A percentile compares a stretch with the other conserved stretches of the same genome.
These are phyloP conservation scores for Kregervanrija delftensis DNA, from an alignment of 805 yeast genomes.

Conservation along the genomic window DNA sequence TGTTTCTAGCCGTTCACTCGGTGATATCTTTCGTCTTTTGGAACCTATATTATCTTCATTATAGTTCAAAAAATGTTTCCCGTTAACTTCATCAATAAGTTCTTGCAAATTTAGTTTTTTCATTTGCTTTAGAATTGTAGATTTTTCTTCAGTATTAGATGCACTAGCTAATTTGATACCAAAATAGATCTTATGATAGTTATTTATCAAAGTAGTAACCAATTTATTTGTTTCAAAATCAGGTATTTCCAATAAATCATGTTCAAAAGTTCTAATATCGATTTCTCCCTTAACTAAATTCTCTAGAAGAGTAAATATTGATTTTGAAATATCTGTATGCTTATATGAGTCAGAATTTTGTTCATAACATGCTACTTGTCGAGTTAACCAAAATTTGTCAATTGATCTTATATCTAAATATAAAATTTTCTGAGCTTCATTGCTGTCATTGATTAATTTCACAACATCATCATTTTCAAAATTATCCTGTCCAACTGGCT, in stretches of 20 bases:
- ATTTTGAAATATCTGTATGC: constrained; percentile 30
- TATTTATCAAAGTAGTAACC: constrained; percentile 41
- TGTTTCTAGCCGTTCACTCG: neutral
- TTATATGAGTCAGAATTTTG: constrained; percentile 32
- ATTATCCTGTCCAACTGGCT: constrained; percentile 21
- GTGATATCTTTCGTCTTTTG: constrained; percentile 9
- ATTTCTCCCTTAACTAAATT: constrained; percentile 21
- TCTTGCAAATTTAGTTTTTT: constrained; percentile 31
- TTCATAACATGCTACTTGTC: constrained; percentile 34
- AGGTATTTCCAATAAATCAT: constrained; percentile 45
- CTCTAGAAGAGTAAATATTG: constrained; percentile 35
- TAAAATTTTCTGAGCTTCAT: constrained; percentile 3
- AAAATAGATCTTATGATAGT: constrained; percentile 28
- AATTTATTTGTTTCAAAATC: constrained; percentile 44
- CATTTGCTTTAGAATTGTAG: constrained; percentile 39
- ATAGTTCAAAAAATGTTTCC: constrained; percentile 8
- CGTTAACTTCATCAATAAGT: constrained; percentile 37
- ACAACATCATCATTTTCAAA: constrained; percentile 16
- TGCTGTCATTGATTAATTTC: constrained; percentile 9
- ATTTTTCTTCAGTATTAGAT: constrained; percentile 25
- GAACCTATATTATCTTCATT: constrained; percentile 3
- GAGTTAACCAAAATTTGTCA: constrained; percentile 45
- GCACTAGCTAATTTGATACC: constrained; percentile 20
- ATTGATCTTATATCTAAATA: constrained; percentile 16
- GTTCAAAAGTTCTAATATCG: constrained; percentile 41